Percentiles rank a stretch among this genome's conserved stretches.
Conservation (phyloP, 129 eudicot genomes). For the Ambrosia trifida region DNA sequence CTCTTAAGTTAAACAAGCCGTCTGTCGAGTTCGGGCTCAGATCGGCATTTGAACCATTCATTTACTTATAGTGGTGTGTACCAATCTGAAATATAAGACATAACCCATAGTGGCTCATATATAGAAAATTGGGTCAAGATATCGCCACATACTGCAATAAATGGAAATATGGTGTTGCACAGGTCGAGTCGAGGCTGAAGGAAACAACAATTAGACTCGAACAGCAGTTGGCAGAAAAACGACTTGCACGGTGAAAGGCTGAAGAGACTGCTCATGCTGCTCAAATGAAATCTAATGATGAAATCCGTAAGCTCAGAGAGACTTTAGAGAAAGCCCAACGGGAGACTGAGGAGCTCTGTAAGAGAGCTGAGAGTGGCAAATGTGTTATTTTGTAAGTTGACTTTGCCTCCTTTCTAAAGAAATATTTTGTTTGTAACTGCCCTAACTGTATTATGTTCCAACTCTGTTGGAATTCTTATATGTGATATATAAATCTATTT, state of each 20-base stretch:
- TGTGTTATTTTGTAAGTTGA: slow-evolving; percentile 55
- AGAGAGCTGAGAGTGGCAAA: slow-evolving; percentile 54
- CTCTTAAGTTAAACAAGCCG: too few species aligned
- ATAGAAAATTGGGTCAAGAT: too few species aligned
- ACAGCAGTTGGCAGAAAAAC: slow-evolving; percentile 69
- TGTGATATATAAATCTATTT: too few species aligned
- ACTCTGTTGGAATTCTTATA: slow-evolving; percentile 17
- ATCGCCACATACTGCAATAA: too few species aligned
- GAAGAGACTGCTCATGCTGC: slow-evolving; percentile 60
- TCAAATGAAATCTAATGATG: slow-evolving; percentile 63
- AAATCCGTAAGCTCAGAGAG: slow-evolving; percentile 70
- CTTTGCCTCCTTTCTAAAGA: not conserved
- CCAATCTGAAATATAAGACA: too few species aligned
- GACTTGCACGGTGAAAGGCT: slow-evolving; percentile 66
- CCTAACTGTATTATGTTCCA: not conserved
- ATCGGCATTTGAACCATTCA: too few species aligned
- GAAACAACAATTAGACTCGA: slow-evolving; percentile 77
- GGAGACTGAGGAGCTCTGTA: slow-evolving; percentile 67
- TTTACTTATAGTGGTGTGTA: too few species aligned
- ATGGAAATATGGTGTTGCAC: not conserved
- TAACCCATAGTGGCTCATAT: too few species aligned
- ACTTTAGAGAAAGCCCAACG: slow-evolving; percentile 65
- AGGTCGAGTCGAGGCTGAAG: slow-evolving; percentile 76
- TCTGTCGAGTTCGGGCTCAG: too few species aligned
- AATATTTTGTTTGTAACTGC: not conserved